These are phyloP conservation scores for Musa troglodytarum DNA, from an alignment of 176 grass and related monocot species.

Conservation along the genomic window DNA sequence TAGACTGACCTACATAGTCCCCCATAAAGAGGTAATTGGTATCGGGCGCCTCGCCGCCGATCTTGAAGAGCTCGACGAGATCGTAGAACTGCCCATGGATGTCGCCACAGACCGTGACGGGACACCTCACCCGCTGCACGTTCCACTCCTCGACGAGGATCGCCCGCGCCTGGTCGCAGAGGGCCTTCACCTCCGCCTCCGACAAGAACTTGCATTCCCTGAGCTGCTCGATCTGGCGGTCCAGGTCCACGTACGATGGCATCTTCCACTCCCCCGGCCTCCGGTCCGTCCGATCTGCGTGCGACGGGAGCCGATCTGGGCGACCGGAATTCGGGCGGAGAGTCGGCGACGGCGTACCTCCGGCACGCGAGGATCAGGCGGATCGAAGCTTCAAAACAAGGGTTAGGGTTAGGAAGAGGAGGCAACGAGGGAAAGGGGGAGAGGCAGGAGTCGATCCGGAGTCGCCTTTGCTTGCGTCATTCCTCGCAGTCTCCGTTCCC, in stretches of 20 bases:
- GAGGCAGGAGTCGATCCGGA: too few relatives aligned
- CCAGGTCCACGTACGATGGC: constrained; percentile 88
- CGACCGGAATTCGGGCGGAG: too few relatives aligned
- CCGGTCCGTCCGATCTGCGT: too few relatives aligned
- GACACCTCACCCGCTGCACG: constrained; percentile 91
- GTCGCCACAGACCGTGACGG: constrained; percentile 93
- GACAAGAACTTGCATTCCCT: constrained; percentile 70
- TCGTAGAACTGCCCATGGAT: constrained; percentile 98
- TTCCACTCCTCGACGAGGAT: constrained; percentile 98
- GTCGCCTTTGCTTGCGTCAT: too few relatives aligned
- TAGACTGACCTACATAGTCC: constrained; percentile 72
- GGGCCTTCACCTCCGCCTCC: constrained; percentile 63
- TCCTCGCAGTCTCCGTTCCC: too few relatives aligned
- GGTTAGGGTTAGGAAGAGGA: too few relatives aligned
- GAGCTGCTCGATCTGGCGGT: constrained; percentile 94
- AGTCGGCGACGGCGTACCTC: too few relatives aligned
- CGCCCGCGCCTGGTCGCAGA: constrained; percentile 93
- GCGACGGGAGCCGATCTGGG: too few relatives aligned
- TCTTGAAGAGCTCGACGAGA: constrained; percentile 95
- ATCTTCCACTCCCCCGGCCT: constrained; percentile 22
- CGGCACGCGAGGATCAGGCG: too few relatives aligned
- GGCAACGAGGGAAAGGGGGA: too few relatives aligned
- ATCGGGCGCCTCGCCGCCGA: constrained; percentile 85
- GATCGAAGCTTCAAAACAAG: too few relatives aligned
- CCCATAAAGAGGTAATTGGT: constrained; percentile 99